Evolutionary conservation across 768 basidiomycete species (phyloP), one percentile per base, ranked within the genome.

Genomic region (Kwoniella mangroviensis): DNA sequence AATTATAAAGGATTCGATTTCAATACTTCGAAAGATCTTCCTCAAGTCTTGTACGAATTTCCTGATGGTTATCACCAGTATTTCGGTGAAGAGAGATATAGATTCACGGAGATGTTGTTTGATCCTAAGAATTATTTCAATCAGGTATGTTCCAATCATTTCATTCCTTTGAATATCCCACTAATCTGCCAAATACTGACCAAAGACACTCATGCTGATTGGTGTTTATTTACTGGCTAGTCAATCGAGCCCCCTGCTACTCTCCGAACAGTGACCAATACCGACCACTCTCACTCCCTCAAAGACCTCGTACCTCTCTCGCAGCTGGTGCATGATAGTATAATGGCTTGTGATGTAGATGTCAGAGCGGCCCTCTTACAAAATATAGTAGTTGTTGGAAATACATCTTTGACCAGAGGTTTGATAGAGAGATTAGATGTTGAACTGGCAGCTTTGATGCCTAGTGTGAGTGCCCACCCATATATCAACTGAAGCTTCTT

Each of bases 321-420:
- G 10, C 85, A 88, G 10, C 86, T 99, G 34, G 90, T 98, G 55
- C 87, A 86, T 62, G 89, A 90, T 68, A 88, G 93, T 0, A 87
- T 98, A 68, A 87, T 89, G 69, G 88, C 91, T 11, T 93, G 92
- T 83, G 97, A 99, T 76, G 90, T 92, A 0, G 97, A 99, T 82
- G 85, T 98, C 66, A 91, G 95, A 34, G 91, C 92, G 69, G 90
- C 92, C 21, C 88, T 99, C 28, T 88, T 96, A 79, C 89, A 91
- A 71, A 98, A 98, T 78, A 90, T 99, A 62, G 95, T 99, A 58
- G 88, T 98, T 56, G 92, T 93, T n/a, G 97, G 97, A 9, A 96
- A 95, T 11, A 92, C 94, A 45, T 93, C 91, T 67, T 85, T 93
- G 54, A 90, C 96, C 69, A 84, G 90, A 42, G 97, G 97, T 21